A percentile compares a stretch with the other conserved stretches of the same genome.
phyloP scores from a whole-genome alignment of 192 early-diverging fungal species.

The Coemansia biformis region DNA sequence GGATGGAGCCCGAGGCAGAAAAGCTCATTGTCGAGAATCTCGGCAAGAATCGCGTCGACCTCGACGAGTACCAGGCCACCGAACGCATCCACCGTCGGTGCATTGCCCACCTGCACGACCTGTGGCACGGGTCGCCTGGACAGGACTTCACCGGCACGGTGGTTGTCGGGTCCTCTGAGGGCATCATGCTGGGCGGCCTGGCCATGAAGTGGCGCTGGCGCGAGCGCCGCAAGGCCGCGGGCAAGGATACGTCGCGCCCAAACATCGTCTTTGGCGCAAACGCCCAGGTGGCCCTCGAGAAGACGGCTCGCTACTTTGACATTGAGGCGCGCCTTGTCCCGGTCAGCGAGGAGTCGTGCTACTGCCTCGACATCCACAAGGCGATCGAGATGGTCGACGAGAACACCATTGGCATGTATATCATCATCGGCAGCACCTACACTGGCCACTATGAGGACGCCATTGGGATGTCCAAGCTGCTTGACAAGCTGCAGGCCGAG shows the following conservation, averaged over 20 bases:
- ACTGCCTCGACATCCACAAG: constrained; percentile 58
- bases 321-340: constrained; percentile 65
- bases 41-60: constrained; percentile 69
- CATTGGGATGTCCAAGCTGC: constrained; percentile 53
- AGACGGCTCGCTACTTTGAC: constrained; percentile 72
- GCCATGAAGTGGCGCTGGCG: constrained; percentile 80
- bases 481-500: constrained; percentile 57
- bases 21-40: constrained; percentile 71
- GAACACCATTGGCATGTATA: constrained; percentile 77
- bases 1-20: constrained; percentile 79
- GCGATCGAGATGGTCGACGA: constrained; percentile 70
- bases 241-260: constrained; percentile 63
- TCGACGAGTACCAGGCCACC: constrained; percentile 67
- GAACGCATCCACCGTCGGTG: constrained; percentile 63
- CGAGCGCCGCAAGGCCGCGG: constrained; percentile 51
- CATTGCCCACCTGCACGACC: constrained; percentile 62
- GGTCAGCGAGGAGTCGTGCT: constrained; percentile 50
- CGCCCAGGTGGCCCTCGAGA: constrained; percentile 70
- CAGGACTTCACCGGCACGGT: constrained; percentile 59
- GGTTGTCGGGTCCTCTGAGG: constrained; percentile 76
- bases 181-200: constrained; percentile 68
- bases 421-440: constrained; percentile 75
- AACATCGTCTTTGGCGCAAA: constrained; percentile 76
- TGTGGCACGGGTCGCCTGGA: constrained; percentile 55
- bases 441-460: constrained; percentile 84